Conservation (phyloP, 2,329 filamentous ascomycete species). For the Madurella mycetomatis region DNA sequence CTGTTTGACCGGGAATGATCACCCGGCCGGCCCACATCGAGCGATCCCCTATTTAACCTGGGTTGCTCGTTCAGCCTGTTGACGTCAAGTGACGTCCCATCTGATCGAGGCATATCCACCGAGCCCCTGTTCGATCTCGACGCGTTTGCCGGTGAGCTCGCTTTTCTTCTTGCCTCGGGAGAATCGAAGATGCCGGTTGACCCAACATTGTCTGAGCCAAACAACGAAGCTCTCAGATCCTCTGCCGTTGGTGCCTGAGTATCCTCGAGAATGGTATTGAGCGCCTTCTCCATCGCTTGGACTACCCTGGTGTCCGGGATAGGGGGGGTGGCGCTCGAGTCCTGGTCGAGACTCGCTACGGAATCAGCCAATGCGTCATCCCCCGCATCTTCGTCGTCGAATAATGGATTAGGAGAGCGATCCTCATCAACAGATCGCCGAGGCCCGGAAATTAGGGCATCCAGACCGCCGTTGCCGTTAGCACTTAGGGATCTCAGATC, state of each 20-base stretch:
- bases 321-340: slow-evolving; percentile 48
- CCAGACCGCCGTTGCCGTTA: slow-evolving; percentile 37
- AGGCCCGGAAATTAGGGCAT: slow-evolving; percentile 36
- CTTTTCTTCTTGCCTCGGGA: slow-evolving; percentile 28
- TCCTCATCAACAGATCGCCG: slow-evolving; percentile 69
- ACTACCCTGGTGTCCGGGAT: slow-evolving; percentile 75
- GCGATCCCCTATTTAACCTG: slow-evolving; percentile 5
- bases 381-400: slow-evolving; percentile 78
- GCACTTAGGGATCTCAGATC: slow-evolving; percentile 40
- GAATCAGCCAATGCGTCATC: slow-evolving; percentile 67
- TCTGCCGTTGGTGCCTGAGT: slow-evolving; percentile 60
- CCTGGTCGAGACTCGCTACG: slow-evolving; percentile 73
- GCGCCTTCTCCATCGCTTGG: slow-evolving; percentile 84
- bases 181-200: slow-evolving; percentile 45
- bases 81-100: slow-evolving; percentile 3
- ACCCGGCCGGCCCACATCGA: slow-evolving; percentile 46
- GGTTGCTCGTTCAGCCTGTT: background rate
- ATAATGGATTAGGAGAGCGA: slow-evolving; percentile 48
- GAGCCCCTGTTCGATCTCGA: slow-evolving; percentile 1
- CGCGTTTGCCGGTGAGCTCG: background rate
- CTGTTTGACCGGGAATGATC: slow-evolving; percentile 40
- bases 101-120: background rate
- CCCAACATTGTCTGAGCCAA: slow-evolving; percentile 47
- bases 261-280: slow-evolving; percentile 88
- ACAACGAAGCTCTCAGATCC: slow-evolving; percentile 62